These are phyloP conservation scores for Microbotryomycetes sp. DNA, from an alignment of 1,284 basidiomycete species.

Conservation along the genomic window DNA sequence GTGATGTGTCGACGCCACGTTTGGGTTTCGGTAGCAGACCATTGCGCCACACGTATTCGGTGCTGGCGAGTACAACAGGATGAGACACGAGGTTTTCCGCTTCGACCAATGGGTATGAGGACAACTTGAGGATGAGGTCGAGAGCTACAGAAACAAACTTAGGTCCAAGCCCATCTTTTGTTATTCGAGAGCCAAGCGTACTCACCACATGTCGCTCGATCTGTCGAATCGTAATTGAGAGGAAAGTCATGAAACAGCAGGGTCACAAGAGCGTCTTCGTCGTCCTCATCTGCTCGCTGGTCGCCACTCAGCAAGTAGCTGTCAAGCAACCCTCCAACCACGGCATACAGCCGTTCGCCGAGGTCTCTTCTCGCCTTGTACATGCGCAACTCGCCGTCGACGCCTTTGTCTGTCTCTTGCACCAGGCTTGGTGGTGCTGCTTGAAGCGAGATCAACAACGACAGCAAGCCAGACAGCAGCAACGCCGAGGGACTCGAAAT, in stretches of 20 bases:
- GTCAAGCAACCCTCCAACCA: constrained; percentile 30
- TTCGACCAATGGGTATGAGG: constrained; percentile 29
- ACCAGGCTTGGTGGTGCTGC: constrained; percentile 18
- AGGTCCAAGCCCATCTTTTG: not conserved
- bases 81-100: constrained; percentile 34
- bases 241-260: constrained; percentile 32
- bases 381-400: constrained; percentile 34
- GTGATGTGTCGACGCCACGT: not conserved
- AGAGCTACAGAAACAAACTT: constrained; percentile 12
- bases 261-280: constrained; percentile 31
- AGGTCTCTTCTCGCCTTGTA: constrained; percentile 33
- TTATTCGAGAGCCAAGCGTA: not conserved
- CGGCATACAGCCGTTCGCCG: constrained; percentile 31
- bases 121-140: constrained; percentile 30
- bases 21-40: constrained; percentile 24
- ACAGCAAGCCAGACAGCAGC: constrained; percentile 26
- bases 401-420: constrained; percentile 33
- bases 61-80: constrained; percentile 33
- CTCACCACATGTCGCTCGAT: constrained; percentile 32
- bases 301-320: constrained; percentile 25
- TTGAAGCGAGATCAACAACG: constrained; percentile 32
- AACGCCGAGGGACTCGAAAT: constrained; percentile 30
- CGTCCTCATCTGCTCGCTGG: constrained; percentile 14
- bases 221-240: constrained; percentile 32
- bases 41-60: constrained; percentile 34